Conservation (phyloP, 352 stramenopile genomes). For the Globisporangium takayamanum region DNA sequence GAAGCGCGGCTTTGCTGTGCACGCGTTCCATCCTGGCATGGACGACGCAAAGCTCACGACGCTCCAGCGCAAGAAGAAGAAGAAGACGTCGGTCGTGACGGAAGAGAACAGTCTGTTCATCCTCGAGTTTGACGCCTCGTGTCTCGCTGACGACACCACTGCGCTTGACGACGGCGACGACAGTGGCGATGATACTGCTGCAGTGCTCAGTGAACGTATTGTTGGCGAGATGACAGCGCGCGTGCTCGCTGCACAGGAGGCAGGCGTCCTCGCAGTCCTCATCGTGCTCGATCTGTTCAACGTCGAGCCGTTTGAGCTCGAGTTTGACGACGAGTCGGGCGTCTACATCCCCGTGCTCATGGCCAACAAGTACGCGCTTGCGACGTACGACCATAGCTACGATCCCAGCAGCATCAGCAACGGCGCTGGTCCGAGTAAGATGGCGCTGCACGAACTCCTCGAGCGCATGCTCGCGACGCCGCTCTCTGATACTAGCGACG, state of each 20-base stretch:
- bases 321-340: conserved; percentile 37
- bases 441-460: conserved; percentile 23
- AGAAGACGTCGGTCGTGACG: conserved; percentile 23
- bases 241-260: conserved; percentile 54
- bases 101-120: conserved; percentile 39
- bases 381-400: not conserved
- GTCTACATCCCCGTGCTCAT: conserved; percentile 75
- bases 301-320: conserved; percentile 46
- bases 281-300: conserved; percentile 58
- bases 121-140: conserved; percentile 34
- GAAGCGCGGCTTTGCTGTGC: conserved; percentile 40
- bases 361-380: conserved; percentile 21
- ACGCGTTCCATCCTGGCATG: conserved; percentile 49
- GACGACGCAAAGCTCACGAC: conserved; percentile 25
- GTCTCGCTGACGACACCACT: not conserved
- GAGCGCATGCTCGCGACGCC: conserved; percentile 13
- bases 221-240: conserved; percentile 38
- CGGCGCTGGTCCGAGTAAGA: not conserved
- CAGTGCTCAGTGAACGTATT: conserved; percentile 26
- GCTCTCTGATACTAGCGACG: no score
- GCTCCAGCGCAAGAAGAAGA: conserved; percentile 37
- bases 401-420: not conserved
- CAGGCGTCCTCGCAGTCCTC: conserved; percentile 46
- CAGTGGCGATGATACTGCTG: not conserved
- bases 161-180: not conserved